Evolutionary conservation across 768 basidiomycete species (phyloP).

Genomic region (Exsudoporus frostii): DNA sequence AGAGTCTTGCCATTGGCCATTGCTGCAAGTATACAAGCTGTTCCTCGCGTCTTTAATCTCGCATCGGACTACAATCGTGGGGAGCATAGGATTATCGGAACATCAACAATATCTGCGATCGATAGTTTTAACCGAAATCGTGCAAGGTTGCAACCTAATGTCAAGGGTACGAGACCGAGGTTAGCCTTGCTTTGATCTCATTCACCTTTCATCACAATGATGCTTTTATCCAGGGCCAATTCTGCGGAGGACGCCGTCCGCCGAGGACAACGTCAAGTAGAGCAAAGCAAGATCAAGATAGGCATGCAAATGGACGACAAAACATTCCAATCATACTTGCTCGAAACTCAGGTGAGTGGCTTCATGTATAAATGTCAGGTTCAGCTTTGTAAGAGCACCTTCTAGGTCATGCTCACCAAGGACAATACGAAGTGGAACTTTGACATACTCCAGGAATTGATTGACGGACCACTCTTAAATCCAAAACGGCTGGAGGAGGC

Average conservation of each 20-base stretch:
- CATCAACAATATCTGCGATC: slow-evolving; percentile 80
- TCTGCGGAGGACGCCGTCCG: slow-evolving; percentile 84
- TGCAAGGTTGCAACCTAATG: slow-evolving; percentile 59
- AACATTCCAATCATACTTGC: slow-evolving; percentile 77
- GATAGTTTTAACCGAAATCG: slow-evolving; percentile 93
- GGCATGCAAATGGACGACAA: slow-evolving; percentile 95
- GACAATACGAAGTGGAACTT: slow-evolving; percentile 93
- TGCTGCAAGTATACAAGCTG: slow-evolving; percentile 83
- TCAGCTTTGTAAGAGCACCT: neutral
- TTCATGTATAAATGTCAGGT: neutral
- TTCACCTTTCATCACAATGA: neutral
- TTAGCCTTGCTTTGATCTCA: slow-evolving; percentile 26
- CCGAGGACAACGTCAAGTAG: slow-evolving; percentile 85
- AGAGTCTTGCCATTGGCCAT: slow-evolving; percentile 76
- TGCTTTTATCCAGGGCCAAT: slow-evolving; percentile 51
- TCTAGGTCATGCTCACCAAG: slow-evolving; percentile 79
- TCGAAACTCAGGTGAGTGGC: slow-evolving; percentile 75
- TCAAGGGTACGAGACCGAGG: slow-evolving; percentile 65
- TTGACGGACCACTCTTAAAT: slow-evolving; percentile 91
- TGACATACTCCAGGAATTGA: slow-evolving; percentile 80
- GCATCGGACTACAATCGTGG: slow-evolving; percentile 79
- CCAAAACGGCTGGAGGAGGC: slow-evolving; percentile 93
- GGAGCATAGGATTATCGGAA: slow-evolving; percentile 77
- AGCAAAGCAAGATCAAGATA: slow-evolving; percentile 84
- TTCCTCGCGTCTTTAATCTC: slow-evolving; percentile 81